phyloP scores from a whole-genome alignment of 805 yeast species.

The Lachancea nothofagi region DNA sequence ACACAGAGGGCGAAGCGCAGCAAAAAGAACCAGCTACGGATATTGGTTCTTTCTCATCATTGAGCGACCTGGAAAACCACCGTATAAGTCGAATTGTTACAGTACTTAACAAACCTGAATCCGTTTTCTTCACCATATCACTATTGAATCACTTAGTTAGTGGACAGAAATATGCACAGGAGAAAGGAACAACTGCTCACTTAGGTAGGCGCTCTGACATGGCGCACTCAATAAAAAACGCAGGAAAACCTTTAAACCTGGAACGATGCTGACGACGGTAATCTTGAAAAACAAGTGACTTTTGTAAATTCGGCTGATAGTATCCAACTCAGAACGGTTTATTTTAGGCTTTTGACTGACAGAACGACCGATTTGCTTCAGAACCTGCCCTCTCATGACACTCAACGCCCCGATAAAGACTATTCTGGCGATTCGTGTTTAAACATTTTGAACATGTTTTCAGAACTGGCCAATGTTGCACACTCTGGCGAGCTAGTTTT shows the following conservation, averaged over 20 bases:
- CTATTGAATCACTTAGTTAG: slow-evolving; percentile 20
- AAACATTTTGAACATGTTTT: slow-evolving; percentile 34
- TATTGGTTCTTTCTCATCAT: background rate
- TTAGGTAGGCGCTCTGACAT: background rate
- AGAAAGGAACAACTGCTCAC: background rate
- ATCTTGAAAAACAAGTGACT: background rate
- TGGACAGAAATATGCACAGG: slow-evolving; percentile 13
- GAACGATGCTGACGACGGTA: background rate
- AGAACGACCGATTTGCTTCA: slow-evolving; percentile 66
- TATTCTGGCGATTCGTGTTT: slow-evolving; percentile 29
- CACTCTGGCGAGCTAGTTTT: slow-evolving; percentile 64
- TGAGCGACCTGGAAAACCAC: background rate
- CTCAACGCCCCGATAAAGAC: slow-evolving; percentile 22
- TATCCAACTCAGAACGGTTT: slow-evolving; percentile 28
- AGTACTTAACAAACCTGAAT: slow-evolving; percentile 7
- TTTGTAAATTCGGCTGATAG: slow-evolving; percentile 12
- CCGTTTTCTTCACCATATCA: slow-evolving; percentile 4
- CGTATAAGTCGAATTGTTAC: slow-evolving; percentile 5
- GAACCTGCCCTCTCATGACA: slow-evolving; percentile 43
- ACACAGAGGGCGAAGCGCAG: slow-evolving; percentile 28
- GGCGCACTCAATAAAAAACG: background rate
- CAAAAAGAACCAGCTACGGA: background rate
- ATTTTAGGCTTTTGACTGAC: slow-evolving; percentile 55
- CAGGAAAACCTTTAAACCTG: background rate
- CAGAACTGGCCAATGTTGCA: slow-evolving; percentile 36